Conservation (phyloP, 2,329 filamentous ascomycete species). For the Penicillium sp. region DNA sequence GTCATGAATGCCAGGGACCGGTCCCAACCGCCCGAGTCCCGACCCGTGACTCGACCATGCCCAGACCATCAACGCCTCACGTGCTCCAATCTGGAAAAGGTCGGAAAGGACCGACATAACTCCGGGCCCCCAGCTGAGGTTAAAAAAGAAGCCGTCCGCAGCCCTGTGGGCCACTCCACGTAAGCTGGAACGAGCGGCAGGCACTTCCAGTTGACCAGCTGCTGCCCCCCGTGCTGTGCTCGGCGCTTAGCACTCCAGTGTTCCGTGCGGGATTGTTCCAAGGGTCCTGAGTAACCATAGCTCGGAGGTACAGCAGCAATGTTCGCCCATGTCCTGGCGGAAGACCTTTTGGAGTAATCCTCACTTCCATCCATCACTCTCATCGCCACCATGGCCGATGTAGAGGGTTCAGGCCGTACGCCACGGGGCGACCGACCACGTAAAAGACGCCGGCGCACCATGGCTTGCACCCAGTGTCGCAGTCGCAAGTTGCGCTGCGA, state of each 20-base stretch:
- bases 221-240: too few species aligned
- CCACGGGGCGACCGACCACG: conserved; percentile 25
- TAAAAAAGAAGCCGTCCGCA: too few species aligned
- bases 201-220: background rate
- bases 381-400: conserved; percentile 8
- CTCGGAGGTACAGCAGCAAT: conserved; percentile 3
- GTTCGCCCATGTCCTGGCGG: background rate
- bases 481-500: conserved; percentile 40
- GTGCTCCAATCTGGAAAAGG: too few species aligned
- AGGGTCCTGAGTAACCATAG: background rate
- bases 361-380: background rate
- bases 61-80: background rate
- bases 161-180: conserved; percentile 5
- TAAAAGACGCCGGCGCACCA: conserved; percentile 35
- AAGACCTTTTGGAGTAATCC: background rate
- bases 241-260: too few species aligned
- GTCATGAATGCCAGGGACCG: too few species aligned
- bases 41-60: too few species aligned
- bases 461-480: conserved; percentile 40
- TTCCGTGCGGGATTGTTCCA: too few species aligned
- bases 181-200: conserved; percentile 4
- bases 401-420: conserved; percentile 3
- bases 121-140: conserved; percentile 2
- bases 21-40: too few species aligned
- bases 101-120: background rate